phyloP scores from a whole-genome alignment of 148 eudicot species.

The Cornus kousa region DNA sequence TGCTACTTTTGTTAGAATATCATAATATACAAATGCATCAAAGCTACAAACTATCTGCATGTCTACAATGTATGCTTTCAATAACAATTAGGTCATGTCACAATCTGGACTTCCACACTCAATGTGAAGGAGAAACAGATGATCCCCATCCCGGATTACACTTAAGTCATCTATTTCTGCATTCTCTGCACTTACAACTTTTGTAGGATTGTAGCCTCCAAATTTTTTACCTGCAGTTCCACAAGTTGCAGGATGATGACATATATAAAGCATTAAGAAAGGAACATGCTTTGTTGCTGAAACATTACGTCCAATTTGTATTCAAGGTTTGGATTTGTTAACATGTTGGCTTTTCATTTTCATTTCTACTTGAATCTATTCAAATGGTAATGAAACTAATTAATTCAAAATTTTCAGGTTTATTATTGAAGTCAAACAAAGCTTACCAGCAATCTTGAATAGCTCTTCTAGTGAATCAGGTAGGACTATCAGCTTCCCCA shows the following conservation, averaged over 20 bases:
- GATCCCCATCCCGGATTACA: slow-evolving; percentile 82
- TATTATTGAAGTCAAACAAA: slow-evolving; percentile 6
- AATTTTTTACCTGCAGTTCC: slow-evolving; percentile 63
- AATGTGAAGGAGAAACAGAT: slow-evolving; percentile 49
- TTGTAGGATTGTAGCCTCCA: slow-evolving; percentile 47
- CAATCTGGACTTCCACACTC: slow-evolving; percentile 12
- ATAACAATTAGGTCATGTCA: slow-evolving; percentile 9
- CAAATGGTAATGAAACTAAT: background rate
- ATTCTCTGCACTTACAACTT: slow-evolving; percentile 51
- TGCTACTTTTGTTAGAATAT: slow-evolving; percentile 5
- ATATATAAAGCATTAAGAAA: background rate
- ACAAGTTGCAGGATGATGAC: slow-evolving; percentile 18
- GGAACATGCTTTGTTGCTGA: background rate
- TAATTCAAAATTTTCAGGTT: slow-evolving; percentile 12
- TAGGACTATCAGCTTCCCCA: slow-evolving; percentile 55
- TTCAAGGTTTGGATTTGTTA: background rate
- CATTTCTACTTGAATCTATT: background rate
- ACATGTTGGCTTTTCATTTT: background rate
- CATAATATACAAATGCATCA: slow-evolving; percentile 14
- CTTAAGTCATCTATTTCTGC: slow-evolving; percentile 76
- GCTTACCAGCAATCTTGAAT: slow-evolving; percentile 64
- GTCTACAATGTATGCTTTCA: slow-evolving; percentile 11
- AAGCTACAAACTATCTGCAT: slow-evolving; percentile 24
- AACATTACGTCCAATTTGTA: background rate
- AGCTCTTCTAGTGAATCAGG: slow-evolving; percentile 75